Conservation (phyloP, 331 rosid genomes). For the Cydonia oblonga region DNA sequence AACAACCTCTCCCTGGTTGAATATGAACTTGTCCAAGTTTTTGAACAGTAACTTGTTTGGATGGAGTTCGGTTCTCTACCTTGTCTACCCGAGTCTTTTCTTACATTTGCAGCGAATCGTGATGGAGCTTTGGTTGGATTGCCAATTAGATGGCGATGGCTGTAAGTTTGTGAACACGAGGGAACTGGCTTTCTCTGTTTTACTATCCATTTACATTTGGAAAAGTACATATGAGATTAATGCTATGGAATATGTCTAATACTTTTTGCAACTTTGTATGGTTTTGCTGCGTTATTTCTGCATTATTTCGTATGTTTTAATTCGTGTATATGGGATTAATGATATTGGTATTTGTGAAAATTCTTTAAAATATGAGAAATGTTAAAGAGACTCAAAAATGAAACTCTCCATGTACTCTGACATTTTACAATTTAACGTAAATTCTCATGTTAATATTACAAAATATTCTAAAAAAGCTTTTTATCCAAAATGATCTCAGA, state of each 20-base stretch:
- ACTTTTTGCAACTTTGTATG: not conserved
- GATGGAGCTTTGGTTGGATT: slow-evolving; percentile 34
- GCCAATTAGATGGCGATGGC: slow-evolving; percentile 31
- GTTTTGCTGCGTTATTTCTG: not conserved
- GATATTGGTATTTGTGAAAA: not conserved
- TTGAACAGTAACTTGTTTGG: slow-evolving; percentile 51
- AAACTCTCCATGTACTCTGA: no score
- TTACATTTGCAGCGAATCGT: slow-evolving; percentile 28
- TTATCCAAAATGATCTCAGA: no score
- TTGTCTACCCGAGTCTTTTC: slow-evolving; percentile 24
- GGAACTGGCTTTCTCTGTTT: slow-evolving; percentile 27
- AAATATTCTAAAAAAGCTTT: no score
- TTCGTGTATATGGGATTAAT: not conserved
- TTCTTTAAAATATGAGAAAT: not conserved
- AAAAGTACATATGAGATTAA: slow-evolving; percentile 1
- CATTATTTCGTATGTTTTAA: not conserved
- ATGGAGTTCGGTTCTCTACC: slow-evolving; percentile 19
- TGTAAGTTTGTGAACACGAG: slow-evolving; percentile 20
- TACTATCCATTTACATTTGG: slow-evolving; percentile 16
- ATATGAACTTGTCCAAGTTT: slow-evolving; percentile 85
- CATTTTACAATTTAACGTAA: no score
- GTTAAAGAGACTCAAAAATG: no score
- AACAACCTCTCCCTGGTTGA: slow-evolving; percentile 85
- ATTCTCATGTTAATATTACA: no score
- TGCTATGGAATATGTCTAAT: not conserved